These are phyloP conservation scores for Pythium grandisporangium DNA, from an alignment of 352 stramenopile genomes.

Conservation along the genomic window DNA sequence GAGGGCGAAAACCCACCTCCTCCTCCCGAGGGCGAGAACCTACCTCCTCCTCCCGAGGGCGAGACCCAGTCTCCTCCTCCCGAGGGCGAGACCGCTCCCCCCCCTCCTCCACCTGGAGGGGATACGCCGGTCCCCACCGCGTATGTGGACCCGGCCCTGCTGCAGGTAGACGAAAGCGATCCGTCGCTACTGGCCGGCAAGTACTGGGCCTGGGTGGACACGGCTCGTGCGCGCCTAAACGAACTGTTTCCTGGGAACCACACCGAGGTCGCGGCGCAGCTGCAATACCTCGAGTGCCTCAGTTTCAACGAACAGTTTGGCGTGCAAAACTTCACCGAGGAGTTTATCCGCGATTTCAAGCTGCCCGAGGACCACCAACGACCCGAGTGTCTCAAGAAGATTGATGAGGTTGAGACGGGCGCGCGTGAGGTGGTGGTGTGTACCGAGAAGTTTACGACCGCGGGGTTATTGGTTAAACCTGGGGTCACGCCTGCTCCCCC, in stretches of 20 bases:
- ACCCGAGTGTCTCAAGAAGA: not conserved
- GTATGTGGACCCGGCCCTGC: not conserved
- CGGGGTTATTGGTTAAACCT: not conserved
- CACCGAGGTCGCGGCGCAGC: not conserved
- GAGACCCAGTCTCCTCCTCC: not conserved
- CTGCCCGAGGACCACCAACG: not conserved
- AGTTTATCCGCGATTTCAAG: constrained; percentile 7
- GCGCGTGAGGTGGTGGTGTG: not conserved
- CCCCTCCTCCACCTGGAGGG: not conserved
- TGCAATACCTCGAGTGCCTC: constrained; percentile 5
- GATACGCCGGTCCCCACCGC: not conserved
- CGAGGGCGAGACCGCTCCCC: not conserved
- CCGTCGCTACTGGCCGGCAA: not conserved
- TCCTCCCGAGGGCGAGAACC: no score
- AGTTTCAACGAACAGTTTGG: constrained; percentile 4
- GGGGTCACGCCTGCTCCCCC: not conserved
- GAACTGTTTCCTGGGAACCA: constrained; percentile 3
- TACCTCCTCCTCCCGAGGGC: not conserved
- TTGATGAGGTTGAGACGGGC: not conserved
- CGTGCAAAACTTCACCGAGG: not conserved
- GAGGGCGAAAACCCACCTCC: no score
- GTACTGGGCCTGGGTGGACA: constrained; percentile 5
- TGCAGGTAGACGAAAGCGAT: constrained; percentile 1
- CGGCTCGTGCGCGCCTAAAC: not conserved
- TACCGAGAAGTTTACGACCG: not conserved